Evolutionary conservation across 345 rosid species (phyloP).

Genomic region (Geranium brycei): DNA sequence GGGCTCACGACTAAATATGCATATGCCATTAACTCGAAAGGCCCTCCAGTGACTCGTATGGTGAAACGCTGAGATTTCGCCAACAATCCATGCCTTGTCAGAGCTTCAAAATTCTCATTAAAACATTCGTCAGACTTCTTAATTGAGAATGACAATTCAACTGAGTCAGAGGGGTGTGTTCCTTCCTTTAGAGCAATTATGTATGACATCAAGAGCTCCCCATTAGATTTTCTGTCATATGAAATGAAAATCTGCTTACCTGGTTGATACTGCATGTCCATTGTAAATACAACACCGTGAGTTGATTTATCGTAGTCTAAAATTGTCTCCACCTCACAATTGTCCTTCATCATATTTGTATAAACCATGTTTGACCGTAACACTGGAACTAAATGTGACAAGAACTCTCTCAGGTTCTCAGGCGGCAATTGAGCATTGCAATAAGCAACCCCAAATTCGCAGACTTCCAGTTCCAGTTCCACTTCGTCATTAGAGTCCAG

Average conservation of each 20-base stretch:
- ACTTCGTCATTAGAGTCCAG: too few relatives aligned
- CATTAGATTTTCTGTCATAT: conserved; percentile 84
- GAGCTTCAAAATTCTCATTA: conserved; percentile 64
- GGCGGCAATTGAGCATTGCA: conserved; percentile 69
- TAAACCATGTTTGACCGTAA: too few relatives aligned
- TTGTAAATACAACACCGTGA: conserved; percentile 67
- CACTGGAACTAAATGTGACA: conserved; percentile 82
- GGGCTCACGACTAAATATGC: conserved; percentile 83
- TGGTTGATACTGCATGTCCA: conserved; percentile 78
- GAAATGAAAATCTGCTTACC: conserved; percentile 99
- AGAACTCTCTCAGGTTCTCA: conserved; percentile 66
- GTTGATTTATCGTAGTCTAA: conserved; percentile 86
- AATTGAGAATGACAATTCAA: conserved; percentile 56
- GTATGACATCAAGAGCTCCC: conserved; percentile 80
- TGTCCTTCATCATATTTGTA: too few relatives aligned
- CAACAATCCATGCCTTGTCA: conserved; percentile 65
- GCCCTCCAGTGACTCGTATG: conserved; percentile 80
- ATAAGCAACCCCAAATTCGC: too few relatives aligned
- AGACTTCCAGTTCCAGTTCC: too few relatives aligned
- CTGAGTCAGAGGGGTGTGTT: conserved; percentile 82
- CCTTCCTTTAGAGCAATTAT: conserved; percentile 95
- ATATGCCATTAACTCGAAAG: conserved; percentile 76
- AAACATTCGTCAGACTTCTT: conserved; percentile 67
- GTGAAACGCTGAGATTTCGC: conserved; percentile 84
- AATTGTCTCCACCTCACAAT: conserved; percentile 91